Percentiles rank a stretch among this genome's conserved stretches.
Conservation (phyloP, 257 asterid species). For the Ligustrum vulgare region DNA sequence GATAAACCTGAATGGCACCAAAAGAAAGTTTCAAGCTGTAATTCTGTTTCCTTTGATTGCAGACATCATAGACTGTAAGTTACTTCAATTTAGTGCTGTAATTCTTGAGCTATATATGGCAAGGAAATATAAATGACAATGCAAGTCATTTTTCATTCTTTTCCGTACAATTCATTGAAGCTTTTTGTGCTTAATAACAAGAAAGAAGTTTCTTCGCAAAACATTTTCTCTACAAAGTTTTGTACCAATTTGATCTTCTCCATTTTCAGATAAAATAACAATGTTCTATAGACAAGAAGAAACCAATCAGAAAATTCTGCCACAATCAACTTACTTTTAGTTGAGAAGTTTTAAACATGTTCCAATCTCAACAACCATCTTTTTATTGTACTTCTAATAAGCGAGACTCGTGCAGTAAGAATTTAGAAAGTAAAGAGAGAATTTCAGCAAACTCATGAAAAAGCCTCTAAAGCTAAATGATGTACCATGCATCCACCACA, state of each 20-base stretch:
- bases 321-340: not conserved
- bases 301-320: not conserved
- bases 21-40: not conserved
- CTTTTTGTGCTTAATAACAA: not conserved
- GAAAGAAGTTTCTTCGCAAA: not conserved
- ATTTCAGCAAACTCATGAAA: not conserved
- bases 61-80: not conserved
- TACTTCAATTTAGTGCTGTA: not conserved
- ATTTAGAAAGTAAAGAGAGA: not conserved
- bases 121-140: not conserved
- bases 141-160: not conserved
- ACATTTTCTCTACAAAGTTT: not conserved
- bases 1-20: slow-evolving; percentile 73
- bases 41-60: not conserved
- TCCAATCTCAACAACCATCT: too few relatives aligned
- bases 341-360: too few relatives aligned
- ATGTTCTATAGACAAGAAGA: not conserved
- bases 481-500: too few relatives aligned
- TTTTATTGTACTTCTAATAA: too few relatives aligned
- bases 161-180: not conserved
- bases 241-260: not conserved
- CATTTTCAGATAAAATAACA: not conserved
- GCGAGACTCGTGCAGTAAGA: not conserved
- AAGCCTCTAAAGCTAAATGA: too few relatives aligned
- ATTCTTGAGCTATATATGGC: not conserved